Evolutionary conservation across 108 stramenopile species (phyloP), one percentile per base, ranked within the genome.

Genomic region (Nitzschia sp.): DNA sequence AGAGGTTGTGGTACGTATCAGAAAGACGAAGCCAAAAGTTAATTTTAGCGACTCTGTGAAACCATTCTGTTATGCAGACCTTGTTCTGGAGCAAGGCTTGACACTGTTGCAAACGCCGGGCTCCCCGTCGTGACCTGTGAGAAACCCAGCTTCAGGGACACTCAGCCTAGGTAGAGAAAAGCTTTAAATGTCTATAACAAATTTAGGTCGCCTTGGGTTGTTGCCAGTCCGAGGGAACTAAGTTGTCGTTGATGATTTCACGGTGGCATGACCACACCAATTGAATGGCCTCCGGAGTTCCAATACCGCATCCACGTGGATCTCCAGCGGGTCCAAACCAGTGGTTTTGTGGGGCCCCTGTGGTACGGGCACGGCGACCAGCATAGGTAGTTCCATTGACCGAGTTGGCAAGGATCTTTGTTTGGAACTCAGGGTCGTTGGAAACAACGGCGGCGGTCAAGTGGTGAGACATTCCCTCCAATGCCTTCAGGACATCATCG

Each of bases 271-370:
- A 91, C 98, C 98, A 99, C 8, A 97, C 96, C 69, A 96, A 59
- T 75, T 96, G 86, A 57, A 99, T 99, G 40, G 98, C 97, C 80
- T 99, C 97, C n/a, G 91, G 93, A 17, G 96, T 96, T 25, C 97
- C 97, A 64, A 99, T 98, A 41, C 95, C 95, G 7, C 94, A 93
- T 9, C 89, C 92, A 8, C 92, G 70, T 3, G 94, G 92, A 77
- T 96, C 94, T 10, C 96, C 95, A 8, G 90, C 89, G 21, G 96
- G 86, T 70, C 98, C 98, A 72, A 99, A 99, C 98, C 98, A 99
- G 79, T 99, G 98, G 79, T 99, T 99, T 69, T 97, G 95, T n/a
- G 98, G 98, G 6, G 98, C 98, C 34, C 97, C 97, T 3, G 98
- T 99, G 7, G 98, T 99, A 24, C 98, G 81, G 9, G 97, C 98